These are phyloP conservation scores for Hippophae rhamnoides DNA, from an alignment of 306 rosid genomes.

Conservation along the genomic window DNA sequence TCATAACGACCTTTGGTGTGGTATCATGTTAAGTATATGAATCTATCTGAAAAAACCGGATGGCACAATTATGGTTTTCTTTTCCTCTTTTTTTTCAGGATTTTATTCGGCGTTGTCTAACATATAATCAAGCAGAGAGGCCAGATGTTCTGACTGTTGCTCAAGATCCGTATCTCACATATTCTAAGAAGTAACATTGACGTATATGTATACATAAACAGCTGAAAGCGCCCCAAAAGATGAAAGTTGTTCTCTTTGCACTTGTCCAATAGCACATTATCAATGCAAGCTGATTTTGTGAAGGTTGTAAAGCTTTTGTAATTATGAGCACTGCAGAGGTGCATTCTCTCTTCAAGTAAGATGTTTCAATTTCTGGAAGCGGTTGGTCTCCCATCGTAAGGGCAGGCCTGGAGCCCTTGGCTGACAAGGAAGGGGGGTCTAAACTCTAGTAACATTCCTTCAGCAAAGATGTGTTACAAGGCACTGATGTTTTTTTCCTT, in stretches of 20 bases:
- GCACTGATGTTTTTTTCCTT: no score
- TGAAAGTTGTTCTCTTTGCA: slow-evolving; percentile 6
- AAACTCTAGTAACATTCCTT: no score
- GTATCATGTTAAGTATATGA: not conserved
- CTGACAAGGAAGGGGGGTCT: no score
- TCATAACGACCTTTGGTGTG: no score
- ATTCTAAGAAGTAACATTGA: slow-evolving; percentile 48
- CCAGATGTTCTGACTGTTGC: slow-evolving; percentile 84
- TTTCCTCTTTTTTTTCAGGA: slow-evolving; percentile 38
- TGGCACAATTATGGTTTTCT: not conserved
- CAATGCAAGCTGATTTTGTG: slow-evolving; percentile 22
- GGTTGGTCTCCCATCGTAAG: no score
- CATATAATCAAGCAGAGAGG: slow-evolving; percentile 86
- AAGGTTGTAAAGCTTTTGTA: slow-evolving; percentile 43
- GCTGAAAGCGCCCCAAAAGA: slow-evolving; percentile 13
- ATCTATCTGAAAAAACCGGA: not conserved
- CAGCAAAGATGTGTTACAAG: no score
- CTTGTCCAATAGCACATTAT: slow-evolving; percentile 24
- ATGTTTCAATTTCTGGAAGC: no score
- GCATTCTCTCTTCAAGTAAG: not conserved
- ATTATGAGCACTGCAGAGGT: slow-evolving; percentile 14
- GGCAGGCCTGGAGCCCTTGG: no score
- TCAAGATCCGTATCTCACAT: slow-evolving; percentile 84
- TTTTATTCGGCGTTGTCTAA: slow-evolving; percentile 74
- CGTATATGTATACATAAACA: slow-evolving; percentile 10